phyloP scores from a whole-genome alignment of 352 stramenopile species.

The Phytophthora fragariae region DNA sequence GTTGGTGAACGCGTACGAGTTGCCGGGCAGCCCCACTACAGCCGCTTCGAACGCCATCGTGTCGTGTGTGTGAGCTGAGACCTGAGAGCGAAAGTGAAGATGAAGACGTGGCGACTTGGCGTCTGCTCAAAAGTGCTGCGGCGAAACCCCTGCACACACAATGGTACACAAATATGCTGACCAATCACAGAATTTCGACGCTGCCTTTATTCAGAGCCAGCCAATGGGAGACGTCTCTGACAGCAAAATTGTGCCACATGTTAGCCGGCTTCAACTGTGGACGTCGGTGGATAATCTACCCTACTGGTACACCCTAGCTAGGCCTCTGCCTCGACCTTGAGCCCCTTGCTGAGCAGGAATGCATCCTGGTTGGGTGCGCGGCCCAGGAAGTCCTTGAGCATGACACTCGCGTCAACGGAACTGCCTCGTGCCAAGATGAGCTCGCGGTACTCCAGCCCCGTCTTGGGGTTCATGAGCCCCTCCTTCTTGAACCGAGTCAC shows the following conservation, averaged over 20 bases:
- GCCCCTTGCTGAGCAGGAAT: slow-evolving; percentile 85
- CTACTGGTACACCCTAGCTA: too few relatives aligned
- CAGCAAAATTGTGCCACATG: not conserved
- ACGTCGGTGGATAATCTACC: slow-evolving; percentile 1
- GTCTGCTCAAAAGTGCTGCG: slow-evolving; percentile 7
- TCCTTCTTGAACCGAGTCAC: slow-evolving; percentile 88
- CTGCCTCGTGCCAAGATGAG: slow-evolving; percentile 87
- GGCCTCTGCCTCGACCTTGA: slow-evolving; percentile 39
- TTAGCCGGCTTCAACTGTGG: slow-evolving; percentile 12
- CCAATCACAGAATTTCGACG: slow-evolving; percentile 25
- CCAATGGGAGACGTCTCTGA: slow-evolving; percentile 14
- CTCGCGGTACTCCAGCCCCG: slow-evolving; percentile 86
- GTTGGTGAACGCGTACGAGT: slow-evolving; percentile 87
- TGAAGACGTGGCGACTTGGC: slow-evolving; percentile 19
- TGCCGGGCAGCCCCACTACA: slow-evolving; percentile 74
- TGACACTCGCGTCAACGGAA: slow-evolving; percentile 78
- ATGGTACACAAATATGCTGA: slow-evolving; percentile 4
- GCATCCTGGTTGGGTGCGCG: slow-evolving; percentile 79
- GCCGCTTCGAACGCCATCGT: slow-evolving; percentile 65
- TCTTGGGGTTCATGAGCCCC: slow-evolving; percentile 82
- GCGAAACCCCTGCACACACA: slow-evolving; percentile 19
- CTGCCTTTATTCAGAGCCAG: slow-evolving; percentile 12
- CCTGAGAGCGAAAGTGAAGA: not conserved
- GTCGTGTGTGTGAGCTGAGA: not conserved
- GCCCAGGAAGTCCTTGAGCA: slow-evolving; percentile 85